Percentiles rank a stretch among this genome's conserved stretches.
Evolutionary conservation across 495 filamentous ascomycete genomes (phyloP).

Genomic region (Staphylotrichum tortipilum): DNA sequence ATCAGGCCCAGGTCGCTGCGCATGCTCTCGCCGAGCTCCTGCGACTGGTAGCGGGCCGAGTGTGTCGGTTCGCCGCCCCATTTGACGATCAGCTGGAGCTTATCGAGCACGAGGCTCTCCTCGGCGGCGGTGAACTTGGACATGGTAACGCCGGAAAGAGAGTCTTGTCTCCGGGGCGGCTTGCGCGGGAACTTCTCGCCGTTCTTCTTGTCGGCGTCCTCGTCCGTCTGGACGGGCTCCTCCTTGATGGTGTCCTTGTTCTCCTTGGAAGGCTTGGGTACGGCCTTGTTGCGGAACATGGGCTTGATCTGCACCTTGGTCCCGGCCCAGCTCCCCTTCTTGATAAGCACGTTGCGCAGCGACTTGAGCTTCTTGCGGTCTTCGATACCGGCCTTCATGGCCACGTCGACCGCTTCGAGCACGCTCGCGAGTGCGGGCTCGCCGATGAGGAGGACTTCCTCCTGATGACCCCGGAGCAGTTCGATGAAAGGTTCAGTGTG

Average conservation of each 20-base stretch:
- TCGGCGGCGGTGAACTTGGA: constrained; percentile 84
- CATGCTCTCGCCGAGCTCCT: constrained; percentile 91
- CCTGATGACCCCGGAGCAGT: constrained; percentile 84
- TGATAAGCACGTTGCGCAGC: constrained; percentile 74
- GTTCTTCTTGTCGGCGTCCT: constrained; percentile 11
- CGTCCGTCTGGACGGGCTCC: constrained; percentile 3
- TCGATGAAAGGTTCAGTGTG: constrained; percentile 95
- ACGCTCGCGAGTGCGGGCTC: constrained; percentile 87
- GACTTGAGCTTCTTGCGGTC: constrained; percentile 78
- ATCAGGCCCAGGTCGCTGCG: constrained; percentile 88
- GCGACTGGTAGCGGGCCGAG: constrained; percentile 89
- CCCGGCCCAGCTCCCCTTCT: constrained; percentile 86
- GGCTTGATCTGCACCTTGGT: constrained; percentile 99
- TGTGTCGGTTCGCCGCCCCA: constrained; percentile 99
- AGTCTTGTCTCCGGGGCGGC: constrained; percentile 62
- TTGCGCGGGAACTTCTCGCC: constrained; percentile 15
- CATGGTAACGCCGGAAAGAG: constrained; percentile 74
- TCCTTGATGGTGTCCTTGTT: constrained; percentile 8
- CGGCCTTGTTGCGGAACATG: constrained; percentile 80
- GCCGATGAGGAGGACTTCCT: constrained; percentile 91
- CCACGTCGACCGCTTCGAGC: constrained; percentile 68
- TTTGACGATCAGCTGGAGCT: constrained; percentile 94
- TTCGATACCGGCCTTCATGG: constrained; percentile 68
- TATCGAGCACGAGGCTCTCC: constrained; percentile 83
- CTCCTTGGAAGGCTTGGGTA: constrained; percentile 27